Conservation (phyloP, 1,284 basidiomycete genomes). For the Flammula alnicola region DNA sequence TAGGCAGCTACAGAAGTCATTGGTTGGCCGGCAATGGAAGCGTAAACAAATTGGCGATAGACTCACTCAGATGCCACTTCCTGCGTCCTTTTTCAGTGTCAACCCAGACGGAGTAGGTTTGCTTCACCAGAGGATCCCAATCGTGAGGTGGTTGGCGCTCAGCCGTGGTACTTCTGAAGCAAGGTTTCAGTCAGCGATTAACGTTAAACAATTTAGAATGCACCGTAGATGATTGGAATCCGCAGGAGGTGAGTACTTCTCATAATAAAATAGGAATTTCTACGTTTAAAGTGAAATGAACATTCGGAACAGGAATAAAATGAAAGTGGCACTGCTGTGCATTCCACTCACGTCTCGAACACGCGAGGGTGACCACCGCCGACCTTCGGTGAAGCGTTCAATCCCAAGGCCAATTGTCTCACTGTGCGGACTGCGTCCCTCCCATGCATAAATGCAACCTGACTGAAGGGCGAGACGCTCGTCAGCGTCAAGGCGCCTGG, state of each 20-base stretch:
- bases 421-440: slow-evolving; percentile 77
- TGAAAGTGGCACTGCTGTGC: no score
- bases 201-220: neutral
- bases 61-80: slow-evolving; percentile 79
- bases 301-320: slow-evolving; percentile 17
- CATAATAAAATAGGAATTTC: slow-evolving; percentile 85
- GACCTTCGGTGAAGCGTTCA: slow-evolving; percentile 78
- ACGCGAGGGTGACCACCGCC: slow-evolving; percentile 77
- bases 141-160: slow-evolving; percentile 56
- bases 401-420: slow-evolving; percentile 79
- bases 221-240: slow-evolving; percentile 48
- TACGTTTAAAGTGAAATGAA: slow-evolving; percentile 31
- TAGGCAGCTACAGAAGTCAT: slow-evolving; percentile 70
- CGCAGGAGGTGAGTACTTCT: slow-evolving; percentile 59
- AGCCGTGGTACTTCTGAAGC: slow-evolving; percentile 29
- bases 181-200: slow-evolving; percentile 13
- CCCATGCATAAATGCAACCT: slow-evolving; percentile 85
- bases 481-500: slow-evolving; percentile 77
- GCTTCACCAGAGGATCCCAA: slow-evolving; percentile 77
- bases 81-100: slow-evolving; percentile 63
- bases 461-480: slow-evolving; percentile 65
- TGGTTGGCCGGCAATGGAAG: slow-evolving; percentile 12
- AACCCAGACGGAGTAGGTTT: slow-evolving; percentile 78
- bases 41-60: slow-evolving; percentile 6
- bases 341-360: slow-evolving; percentile 80